Base-by-base conservation (phyloP, 257 asterid genomes). In the Capsicum pubescens region DNA sequence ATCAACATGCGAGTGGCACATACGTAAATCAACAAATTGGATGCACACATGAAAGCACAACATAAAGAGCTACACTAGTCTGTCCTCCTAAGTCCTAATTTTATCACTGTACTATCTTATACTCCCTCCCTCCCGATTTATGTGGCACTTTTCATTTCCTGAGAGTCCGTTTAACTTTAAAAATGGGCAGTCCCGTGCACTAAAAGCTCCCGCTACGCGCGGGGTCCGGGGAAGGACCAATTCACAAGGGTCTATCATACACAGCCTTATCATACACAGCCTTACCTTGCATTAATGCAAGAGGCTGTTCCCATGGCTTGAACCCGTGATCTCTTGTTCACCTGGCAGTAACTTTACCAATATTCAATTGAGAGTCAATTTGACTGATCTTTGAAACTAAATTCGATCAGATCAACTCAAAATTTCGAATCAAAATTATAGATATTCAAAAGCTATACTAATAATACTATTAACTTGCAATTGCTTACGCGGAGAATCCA, bases 401-500 rank as follows among this genome's bases (percentile, higher is more conserved):
- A 69, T 39, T 69, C 26, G 55, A 17, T 42, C 17, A 69, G 55
- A 69, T 69, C 78, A 69, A 61, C 14, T 61, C 36, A 3, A 8
- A 60, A 2, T 60, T n/a, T 60, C n/a, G n/a, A 69, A 39, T 16
- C 11, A 39, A 69, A 68, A 15, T 39, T 67, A 35, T 15, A 67
- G 50, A 67, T 68, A 68, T 36, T 14, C 52, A 68, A 36, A 15
- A 58, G 7, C 4, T 58, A 58, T 58, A 58, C 1, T 0, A 12
- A 55, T 12, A 55, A 17, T 55, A 55, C 17, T 10, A 55, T 55
- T 55, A 55, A 55, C 59, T 55, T 55, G 59, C 59, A 15, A 15
- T 84, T 46, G 67, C 98, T 90, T 86, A 97, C 98, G 93, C 87
- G 9, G 97, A 92, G 86, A 93, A 97, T 81, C 99, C 99, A 74